phyloP scores from a whole-genome alignment of 2,329 filamentous ascomycete genomes.

The Trichoderma harzianum region DNA sequence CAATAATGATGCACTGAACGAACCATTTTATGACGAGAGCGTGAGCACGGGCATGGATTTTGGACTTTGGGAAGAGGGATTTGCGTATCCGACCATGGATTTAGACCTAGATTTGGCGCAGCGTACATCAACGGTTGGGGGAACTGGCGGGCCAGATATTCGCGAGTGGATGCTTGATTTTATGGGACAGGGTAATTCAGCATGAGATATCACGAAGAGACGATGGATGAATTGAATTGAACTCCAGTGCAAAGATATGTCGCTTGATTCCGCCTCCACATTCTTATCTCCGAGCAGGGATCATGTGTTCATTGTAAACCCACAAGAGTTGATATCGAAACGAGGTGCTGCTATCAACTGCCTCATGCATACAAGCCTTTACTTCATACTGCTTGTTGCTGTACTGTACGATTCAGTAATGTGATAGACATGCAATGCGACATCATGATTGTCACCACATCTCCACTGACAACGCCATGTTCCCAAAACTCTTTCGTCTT shows the following conservation, averaged over 20 bases:
- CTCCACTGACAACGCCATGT: background rate
- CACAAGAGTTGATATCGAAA: background rate
- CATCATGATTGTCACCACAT: background rate
- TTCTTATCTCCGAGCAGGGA: background rate
- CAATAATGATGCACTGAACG: constrained; percentile 28
- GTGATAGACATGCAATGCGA: background rate
- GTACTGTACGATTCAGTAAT: background rate
- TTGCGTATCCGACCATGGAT: constrained; percentile 36
- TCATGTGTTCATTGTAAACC: background rate
- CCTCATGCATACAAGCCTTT: too few relatives aligned
- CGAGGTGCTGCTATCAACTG: background rate
- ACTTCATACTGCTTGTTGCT: background rate
- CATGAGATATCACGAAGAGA: background rate
- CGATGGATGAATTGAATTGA: background rate
- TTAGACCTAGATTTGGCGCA: constrained; percentile 33
- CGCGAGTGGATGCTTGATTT: constrained; percentile 14
- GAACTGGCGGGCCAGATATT: background rate
- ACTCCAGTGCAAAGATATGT: background rate
- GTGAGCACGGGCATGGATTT: constrained; percentile 31
- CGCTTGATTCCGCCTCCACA: background rate
- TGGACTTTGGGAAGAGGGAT: constrained; percentile 38
- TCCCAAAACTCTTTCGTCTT: background rate
- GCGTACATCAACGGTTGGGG: constrained; percentile 4
- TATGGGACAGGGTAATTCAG: background rate
- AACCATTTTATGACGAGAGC: constrained; percentile 30